Base-by-base conservation (phyloP, 441 rosid species). In the Euphorbia corollata region DNA sequence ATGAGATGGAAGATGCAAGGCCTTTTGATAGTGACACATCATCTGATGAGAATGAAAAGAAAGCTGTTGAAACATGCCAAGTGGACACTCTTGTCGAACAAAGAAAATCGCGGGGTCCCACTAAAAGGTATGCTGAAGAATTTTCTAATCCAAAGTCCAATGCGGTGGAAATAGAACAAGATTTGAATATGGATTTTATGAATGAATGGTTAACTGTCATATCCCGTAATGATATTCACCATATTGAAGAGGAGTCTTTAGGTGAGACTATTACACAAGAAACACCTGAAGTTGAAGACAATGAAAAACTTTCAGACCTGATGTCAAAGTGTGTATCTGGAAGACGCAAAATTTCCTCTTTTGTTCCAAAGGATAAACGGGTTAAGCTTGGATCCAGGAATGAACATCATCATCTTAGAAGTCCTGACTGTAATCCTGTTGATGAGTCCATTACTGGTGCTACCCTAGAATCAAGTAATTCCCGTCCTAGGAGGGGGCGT, bases 101-200 rank as follows among this genome's bases (percentile, higher is more conserved):
- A 77, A 73, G 84, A 78, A 72, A 87, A 65, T 48, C 75, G 71
- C 56, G 87, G 38, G 76, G 68, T 69, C 83, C 86, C 70, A 79
- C 85, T 4, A 76, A 57, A 76, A 82, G 89, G 78, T 83, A 73
- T 43, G 73, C 81, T 48, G 89, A 89, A 75, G 87, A 85, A 79
- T 71, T 64, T 66, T 78, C 84, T 48, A 74, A 70, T n/a, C 41
- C 73, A 63, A 68, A 76, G 67, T 57, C 74, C 12, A 74, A 69
- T 67, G 47, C 51, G 0, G 22, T 68, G 39, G 48, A 70, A 64
- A 59, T 61, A 68, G 70, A 68, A 61, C 74, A 62, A 38, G 39
- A 45, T 73, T 67, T 69, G 63, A 23, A 57, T 38, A 39, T 71
- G 64, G 19, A 67, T 60, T 70, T 68, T 58, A 66, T 71, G 72